Evolutionary conservation across 768 basidiomycete species (phyloP), one percentile per base, ranked within the genome.

Genomic region (Calocybe gangraenosa): DNA sequence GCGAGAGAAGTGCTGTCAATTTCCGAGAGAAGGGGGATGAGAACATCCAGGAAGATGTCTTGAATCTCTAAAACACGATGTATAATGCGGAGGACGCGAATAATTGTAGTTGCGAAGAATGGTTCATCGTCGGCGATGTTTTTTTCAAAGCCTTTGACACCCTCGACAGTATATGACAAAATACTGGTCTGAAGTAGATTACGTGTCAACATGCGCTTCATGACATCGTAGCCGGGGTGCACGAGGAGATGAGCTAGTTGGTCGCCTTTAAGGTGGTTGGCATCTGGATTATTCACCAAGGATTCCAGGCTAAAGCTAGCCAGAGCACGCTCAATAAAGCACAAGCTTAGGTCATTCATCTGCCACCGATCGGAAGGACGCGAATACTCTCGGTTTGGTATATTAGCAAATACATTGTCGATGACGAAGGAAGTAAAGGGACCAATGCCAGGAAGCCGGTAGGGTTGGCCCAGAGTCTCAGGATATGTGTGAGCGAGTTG

Each of bases 141-240:
- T 54, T 79, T 81, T 56, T 87, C 83, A 43, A 93, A 82, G 2
- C 84, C 83, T 50, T 82, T 81, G 17, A 87, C 68, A 0, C 90
- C 92, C 18, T 92, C 87, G 5, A 85, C 82, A 44, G 94, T 71
- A 58, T 93, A 89, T 0, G 82, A 79, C 39, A 95, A 70, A 33
- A 97, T 71, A 37, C 74, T 81, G 2, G 75, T 63, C 59, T 93
- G 91, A 3, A 97, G 71, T 0, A 79, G 70, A 0, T 85, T 79
- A 37, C 77, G 78, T 13, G 84, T 84, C 39, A 97, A 68, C 11
- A 97, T 56, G 3, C 90, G 81, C 35, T 84, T 79, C 65, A 93
- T 79, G 44, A 96, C 68, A 44, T 92, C 87, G 59, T 88, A 92
- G 0, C 93, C 95, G 2, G 95, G 92, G 57, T 96, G 92, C 2